phyloP scores from a whole-genome alignment of 1,284 basidiomycete genomes.

The Vanrija sp. region DNA sequence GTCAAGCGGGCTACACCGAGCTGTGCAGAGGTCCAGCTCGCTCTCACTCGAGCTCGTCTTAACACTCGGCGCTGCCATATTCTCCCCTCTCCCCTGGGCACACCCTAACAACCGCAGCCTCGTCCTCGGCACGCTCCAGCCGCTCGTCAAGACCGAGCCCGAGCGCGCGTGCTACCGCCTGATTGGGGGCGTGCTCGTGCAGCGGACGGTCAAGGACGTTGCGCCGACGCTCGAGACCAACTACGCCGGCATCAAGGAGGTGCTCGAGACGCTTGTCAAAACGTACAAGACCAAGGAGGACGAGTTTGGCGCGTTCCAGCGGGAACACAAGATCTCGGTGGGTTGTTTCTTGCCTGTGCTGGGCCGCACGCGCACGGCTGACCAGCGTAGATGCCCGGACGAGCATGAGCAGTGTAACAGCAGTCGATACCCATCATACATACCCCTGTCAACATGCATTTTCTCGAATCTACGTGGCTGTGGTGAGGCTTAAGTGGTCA shows the following conservation, averaged over 20 bases:
- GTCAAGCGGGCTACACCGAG: no score
- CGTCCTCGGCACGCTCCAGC: conserved; percentile 78
- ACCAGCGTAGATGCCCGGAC: conserved; percentile 10
- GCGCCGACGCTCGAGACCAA: conserved; percentile 84
- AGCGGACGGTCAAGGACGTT: conserved; percentile 93
- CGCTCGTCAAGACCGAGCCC: conserved; percentile 68
- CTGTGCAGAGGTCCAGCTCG: no score
- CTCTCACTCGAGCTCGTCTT: no score
- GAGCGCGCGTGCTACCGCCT: conserved; percentile 93
- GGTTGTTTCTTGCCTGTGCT: conserved; percentile 4
- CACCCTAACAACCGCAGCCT: conserved; percentile 56
- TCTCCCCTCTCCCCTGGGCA: neutral
- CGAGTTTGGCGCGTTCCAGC: conserved; percentile 77
- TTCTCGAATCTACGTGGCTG: neutral
- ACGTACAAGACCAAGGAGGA: conserved; percentile 85
- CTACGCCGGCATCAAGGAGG: conserved; percentile 77
- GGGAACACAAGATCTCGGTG: conserved; percentile 70
- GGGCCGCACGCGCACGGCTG: neutral
- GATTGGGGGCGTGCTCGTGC: conserved; percentile 92
- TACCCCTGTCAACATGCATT: conserved; percentile 7
- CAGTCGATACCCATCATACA: conserved; percentile 9
- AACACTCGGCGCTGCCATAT: neutral
- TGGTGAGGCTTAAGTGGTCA: neutral
- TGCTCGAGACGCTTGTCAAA: conserved; percentile 67
- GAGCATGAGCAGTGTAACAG: conserved; percentile 3